Percentiles rank a stretch among this genome's conserved stretches.
Evolutionary conservation across 139 green algal species (phyloP).

Genomic region (Chlamydomonas asymmetrica): DNA sequence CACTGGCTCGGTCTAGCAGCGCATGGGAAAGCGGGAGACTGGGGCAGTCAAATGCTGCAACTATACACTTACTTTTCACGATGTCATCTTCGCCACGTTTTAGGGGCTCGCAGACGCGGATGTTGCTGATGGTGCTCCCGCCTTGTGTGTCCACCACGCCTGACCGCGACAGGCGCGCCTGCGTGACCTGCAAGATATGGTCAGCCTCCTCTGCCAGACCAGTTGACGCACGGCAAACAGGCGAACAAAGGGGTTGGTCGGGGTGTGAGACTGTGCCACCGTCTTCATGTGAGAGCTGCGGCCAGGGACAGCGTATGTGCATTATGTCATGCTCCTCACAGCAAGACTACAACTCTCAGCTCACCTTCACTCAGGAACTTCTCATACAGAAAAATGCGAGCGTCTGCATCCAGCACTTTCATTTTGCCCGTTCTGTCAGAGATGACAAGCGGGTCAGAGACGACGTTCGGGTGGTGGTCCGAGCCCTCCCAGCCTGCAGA

Average conservation of each 20-base stretch:
- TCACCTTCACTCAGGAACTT: constrained; percentile 36
- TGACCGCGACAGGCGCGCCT: constrained; percentile 27
- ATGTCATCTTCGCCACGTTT: constrained; percentile 36
- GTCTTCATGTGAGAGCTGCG: no score
- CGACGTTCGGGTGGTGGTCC: not conserved
- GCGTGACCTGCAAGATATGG: constrained; percentile 32
- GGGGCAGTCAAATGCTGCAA: no score
- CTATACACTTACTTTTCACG: no score
- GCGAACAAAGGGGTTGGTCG: no score
- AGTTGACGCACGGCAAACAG: no score
- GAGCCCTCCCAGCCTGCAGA: not conserved
- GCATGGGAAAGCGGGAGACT: no score
- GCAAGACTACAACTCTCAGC: no score
- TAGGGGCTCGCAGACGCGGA: constrained; percentile 48
- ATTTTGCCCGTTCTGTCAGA: not conserved
- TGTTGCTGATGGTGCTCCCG: constrained; percentile 29
- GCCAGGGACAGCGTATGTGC: no score
- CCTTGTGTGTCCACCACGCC: constrained; percentile 40
- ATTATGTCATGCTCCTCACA: no score
- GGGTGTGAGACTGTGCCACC: no score
- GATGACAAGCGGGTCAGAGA: not conserved
- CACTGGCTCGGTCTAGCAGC: no score
- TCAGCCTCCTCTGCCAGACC: constrained; percentile 41
- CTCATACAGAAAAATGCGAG: constrained; percentile 42
- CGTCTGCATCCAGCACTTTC: constrained; percentile 45